These are phyloP conservation scores for Euphorbia tirucalli DNA, from an alignment of 345 rosid species.

Conservation along the genomic window DNA sequence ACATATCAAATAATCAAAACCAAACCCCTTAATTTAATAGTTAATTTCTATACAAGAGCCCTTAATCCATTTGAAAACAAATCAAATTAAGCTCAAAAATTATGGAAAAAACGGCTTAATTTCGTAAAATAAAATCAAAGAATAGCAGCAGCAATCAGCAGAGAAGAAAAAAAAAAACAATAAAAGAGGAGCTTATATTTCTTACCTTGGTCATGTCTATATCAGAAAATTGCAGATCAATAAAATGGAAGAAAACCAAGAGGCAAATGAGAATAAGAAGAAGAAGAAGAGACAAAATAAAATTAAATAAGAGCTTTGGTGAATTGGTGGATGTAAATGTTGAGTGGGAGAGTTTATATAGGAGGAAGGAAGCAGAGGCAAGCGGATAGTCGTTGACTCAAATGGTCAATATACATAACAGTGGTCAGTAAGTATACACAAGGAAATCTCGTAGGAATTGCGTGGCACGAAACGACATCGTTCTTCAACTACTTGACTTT, in stretches of 20 bases:
- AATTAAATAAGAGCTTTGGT: neutral
- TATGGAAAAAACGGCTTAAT: too few species aligned
- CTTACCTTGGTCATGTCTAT: too few species aligned
- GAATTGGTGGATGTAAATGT: neutral
- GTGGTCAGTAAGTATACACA: neutral
- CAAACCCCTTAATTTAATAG: too few species aligned
- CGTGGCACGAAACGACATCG: neutral
- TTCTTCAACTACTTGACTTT: neutral
- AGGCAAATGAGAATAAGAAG: neutral
- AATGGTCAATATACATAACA: neutral
- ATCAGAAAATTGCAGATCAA: neutral
- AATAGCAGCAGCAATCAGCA: too few species aligned
- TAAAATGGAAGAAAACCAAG: too few species aligned
- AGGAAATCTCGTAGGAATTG: neutral
- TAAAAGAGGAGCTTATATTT: too few species aligned
- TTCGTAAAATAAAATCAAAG: too few species aligned
- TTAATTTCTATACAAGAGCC: too few species aligned
- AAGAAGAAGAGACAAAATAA: neutral
- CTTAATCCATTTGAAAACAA: too few species aligned
- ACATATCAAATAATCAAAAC: neutral
- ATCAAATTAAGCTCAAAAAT: too few species aligned
- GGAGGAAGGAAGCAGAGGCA: neutral
- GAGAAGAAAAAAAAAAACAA: too few species aligned
- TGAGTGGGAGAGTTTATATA: neutral
- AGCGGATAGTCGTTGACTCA: neutral